A percentile compares a stretch with the other conserved stretches of the same genome.
These are phyloP conservation scores for Aspergillus flavus DNA, from an alignment of 2,329 filamentous ascomycete genomes.

Conservation along the genomic window DNA sequence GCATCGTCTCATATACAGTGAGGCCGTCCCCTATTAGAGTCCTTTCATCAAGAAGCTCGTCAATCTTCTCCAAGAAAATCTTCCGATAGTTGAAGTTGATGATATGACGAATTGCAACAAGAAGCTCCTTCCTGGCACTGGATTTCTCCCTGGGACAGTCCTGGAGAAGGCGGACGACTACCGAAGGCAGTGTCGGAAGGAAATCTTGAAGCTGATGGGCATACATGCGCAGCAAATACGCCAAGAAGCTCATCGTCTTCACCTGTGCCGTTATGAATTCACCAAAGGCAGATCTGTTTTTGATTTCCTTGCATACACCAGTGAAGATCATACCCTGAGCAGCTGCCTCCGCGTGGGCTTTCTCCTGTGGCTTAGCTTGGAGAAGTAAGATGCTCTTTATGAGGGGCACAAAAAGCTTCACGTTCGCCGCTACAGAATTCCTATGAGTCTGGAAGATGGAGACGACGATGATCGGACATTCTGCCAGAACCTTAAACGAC, in stretches of 20 bases:
- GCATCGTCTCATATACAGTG: conserved; percentile 95
- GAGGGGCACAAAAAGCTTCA: conserved; percentile 87
- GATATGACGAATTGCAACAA: conserved; percentile 96
- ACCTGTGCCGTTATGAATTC: conserved; percentile 98
- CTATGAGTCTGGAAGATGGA: conserved; percentile 96
- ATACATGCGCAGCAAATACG: conserved; percentile 87
- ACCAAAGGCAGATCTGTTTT: conserved; percentile 89
- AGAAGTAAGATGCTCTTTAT: conserved; percentile 89
- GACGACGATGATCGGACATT: conserved; percentile 98
- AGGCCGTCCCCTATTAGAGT: conserved; percentile 94
- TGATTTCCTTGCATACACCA: conserved; percentile 89
- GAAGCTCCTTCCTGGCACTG: conserved; percentile 85
- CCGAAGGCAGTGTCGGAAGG: conserved; percentile 77
- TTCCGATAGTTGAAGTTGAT: conserved; percentile 99
- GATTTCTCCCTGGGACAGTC: conserved; percentile 96
- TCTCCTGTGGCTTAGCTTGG: conserved; percentile 90
- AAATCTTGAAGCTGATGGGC: conserved; percentile 87
- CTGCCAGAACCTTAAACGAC: conserved; percentile 96
- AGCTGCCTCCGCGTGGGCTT: conserved; percentile 83
- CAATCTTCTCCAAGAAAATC: conserved; percentile 92
- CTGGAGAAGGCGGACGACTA: conserved; percentile 86
- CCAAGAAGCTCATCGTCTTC: conserved; percentile 98
- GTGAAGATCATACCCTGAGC: conserved; percentile 82
- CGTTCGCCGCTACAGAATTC: conserved; percentile 75
- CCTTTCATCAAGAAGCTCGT: conserved; percentile 89